Percentiles rank a stretch among this genome's conserved stretches.
Conservation (phyloP, 2,329 filamentous ascomycete species). For the Metarhizium brunneum region DNA sequence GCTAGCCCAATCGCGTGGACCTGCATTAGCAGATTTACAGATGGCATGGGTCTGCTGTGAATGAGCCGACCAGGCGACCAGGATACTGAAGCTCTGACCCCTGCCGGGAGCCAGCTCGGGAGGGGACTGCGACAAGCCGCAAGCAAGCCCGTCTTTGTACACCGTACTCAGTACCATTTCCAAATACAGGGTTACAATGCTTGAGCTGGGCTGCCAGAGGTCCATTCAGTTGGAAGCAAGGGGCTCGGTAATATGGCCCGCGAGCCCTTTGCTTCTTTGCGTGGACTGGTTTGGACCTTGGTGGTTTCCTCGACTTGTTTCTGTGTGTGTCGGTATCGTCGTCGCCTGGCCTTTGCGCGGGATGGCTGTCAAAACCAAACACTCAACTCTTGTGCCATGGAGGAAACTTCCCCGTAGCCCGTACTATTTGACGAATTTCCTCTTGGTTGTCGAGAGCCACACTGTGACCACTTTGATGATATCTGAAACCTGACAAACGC, state of each 20-base stretch:
- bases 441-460: too few species aligned
- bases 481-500: too few species aligned
- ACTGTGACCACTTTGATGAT: too few species aligned
- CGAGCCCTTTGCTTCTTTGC: neutral
- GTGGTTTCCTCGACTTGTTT: neutral
- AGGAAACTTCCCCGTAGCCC: too few species aligned
- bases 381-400: too few species aligned
- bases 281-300: neutral
- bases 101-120: neutral
- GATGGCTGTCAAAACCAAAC: too few species aligned
- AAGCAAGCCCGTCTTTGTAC: too few species aligned
- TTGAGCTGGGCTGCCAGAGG: neutral
- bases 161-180: too few species aligned
- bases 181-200: neutral
- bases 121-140: neutral
- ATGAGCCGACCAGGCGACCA: neutral
- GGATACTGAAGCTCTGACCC: neutral
- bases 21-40: neutral
- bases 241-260: neutral
- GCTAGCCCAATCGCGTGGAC: neutral
- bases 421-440: too few species aligned
- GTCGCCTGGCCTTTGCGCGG: too few species aligned
- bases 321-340: neutral
- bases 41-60: neutral
- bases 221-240: neutral